Evolutionary conservation across 2,329 filamentous ascomycete genomes (phyloP).

Genomic region (Neofusicoccum parvum): DNA sequence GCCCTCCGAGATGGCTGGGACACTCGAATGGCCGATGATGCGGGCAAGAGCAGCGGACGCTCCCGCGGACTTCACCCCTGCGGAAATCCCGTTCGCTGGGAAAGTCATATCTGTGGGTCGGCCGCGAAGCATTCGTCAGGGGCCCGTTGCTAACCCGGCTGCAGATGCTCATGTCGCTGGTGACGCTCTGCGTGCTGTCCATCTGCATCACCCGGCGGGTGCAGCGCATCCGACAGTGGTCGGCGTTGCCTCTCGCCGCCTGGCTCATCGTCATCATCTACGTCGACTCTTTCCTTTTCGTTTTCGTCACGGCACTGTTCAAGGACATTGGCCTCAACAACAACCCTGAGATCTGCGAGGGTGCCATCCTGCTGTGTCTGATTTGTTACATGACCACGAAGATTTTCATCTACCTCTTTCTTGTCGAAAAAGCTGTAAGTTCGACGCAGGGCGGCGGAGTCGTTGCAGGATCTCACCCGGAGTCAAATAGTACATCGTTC

Average conservation of each 20-base stretch:
- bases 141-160: neutral
- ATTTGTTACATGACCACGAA: slow-evolving; percentile 13
- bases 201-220: slow-evolving; percentile 29
- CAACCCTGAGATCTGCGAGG: slow-evolving; percentile 54
- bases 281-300: slow-evolving; percentile 61
- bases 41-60: neutral
- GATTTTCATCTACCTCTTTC: slow-evolving; percentile 11
- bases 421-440: slow-evolving; percentile 14
- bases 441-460: no score
- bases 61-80: slow-evolving; percentile 17
- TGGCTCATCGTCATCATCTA: slow-evolving; percentile 61
- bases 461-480: no score
- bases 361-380: slow-evolving; percentile 58
- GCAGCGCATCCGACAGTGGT: slow-evolving; percentile 30
- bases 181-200: slow-evolving; percentile 19
- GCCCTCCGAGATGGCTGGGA: neutral
- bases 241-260: slow-evolving; percentile 27
- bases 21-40: slow-evolving; percentile 4
- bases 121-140: slow-evolving; percentile 22
- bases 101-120: slow-evolving; percentile 28
- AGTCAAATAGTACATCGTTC: neutral
- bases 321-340: slow-evolving; percentile 60
- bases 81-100: slow-evolving; percentile 29
- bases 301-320: slow-evolving; percentile 59
- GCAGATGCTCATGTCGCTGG: slow-evolving; percentile 1